Conservation (phyloP, 768 basidiomycete genomes). For the Pluteus cervinus region DNA sequence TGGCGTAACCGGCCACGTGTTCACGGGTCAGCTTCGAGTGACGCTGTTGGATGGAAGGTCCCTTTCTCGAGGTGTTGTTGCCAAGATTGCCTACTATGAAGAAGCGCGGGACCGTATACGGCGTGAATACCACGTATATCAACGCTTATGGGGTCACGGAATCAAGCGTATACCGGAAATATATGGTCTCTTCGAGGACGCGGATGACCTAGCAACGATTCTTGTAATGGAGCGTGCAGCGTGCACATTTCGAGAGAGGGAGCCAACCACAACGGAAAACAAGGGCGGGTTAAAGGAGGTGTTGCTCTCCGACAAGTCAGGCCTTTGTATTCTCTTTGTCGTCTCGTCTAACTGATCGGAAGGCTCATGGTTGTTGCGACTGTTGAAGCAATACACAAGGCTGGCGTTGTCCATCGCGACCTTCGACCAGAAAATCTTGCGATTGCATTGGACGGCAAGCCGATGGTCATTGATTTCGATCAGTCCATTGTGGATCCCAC, state of each 20-base stretch:
- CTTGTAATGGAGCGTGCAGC: slow-evolving; percentile 2
- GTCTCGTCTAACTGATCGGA: too few relatives aligned
- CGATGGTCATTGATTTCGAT: background rate
- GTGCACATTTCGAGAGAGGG: too few relatives aligned
- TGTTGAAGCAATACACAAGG: slow-evolving; percentile 3
- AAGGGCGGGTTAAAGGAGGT: too few relatives aligned
- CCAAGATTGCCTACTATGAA: background rate
- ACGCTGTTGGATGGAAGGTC: too few relatives aligned
- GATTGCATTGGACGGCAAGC: background rate
- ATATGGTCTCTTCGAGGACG: slow-evolving; percentile 2
- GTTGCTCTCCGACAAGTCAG: too few relatives aligned
- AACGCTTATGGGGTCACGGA: background rate
- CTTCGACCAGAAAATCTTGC: slow-evolving; percentile 3
- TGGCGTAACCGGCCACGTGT: too few relatives aligned
- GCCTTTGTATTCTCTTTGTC: too few relatives aligned
- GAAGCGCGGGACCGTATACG: background rate
- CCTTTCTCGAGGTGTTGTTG: background rate
- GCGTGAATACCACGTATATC: slow-evolving; percentile 2
- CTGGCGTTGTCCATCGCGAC: background rate
- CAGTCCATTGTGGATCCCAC: too few relatives aligned
- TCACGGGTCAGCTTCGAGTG: too few relatives aligned
- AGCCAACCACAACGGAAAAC: background rate
- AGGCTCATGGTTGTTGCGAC: background rate
- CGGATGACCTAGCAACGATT: background rate
- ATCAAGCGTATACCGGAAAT: slow-evolving; percentile 1